Base-by-base conservation (phyloP, 2,329 filamentous ascomycete genomes). In the Thermothelomyces thermophilus region DNA sequence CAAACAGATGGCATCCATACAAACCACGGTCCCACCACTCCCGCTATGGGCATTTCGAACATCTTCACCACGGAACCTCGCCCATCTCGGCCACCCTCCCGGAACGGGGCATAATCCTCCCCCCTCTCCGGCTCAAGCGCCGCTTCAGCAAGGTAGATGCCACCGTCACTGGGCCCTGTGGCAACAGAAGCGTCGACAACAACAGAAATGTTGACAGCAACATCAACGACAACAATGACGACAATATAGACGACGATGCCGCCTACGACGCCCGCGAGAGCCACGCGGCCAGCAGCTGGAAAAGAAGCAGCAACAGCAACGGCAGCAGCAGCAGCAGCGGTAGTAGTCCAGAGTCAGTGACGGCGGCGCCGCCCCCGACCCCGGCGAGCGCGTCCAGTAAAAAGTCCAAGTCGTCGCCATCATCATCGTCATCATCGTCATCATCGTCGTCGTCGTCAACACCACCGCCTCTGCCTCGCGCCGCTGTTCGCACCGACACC, bases 61-160 rank as follows among this genome's bases (percentile, higher is more conserved):
- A 20, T 14, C 24, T 33, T 16, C 19, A 24, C 20, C 41, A 48
- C 16, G 22, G 17, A 30, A 10, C 45, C 10, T 4, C 41, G 1
- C 16, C 28, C 1, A 4, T 28, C 19, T 39, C 39, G 6, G 17
- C 9, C 9, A 20, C 26, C 5, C 17, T 43, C 20, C 44, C 33
- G 0, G 34, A 42, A 8, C 33, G 17, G 20, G 24, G 24, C 9
- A 35, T 44, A 9, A 35, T 14, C 19, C 34, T 43, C 8, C 46
- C 30, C 8, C 48, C 49, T 10, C 22, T 45, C 6, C 41, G 57
- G 20, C 31, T 39, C 40, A 55, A 56, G 16, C 56, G 58, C 17
- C 50, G 53, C 17, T 50, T 48, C 41, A 41, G 57, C 48, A 53
- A 67, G 14, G 58, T 63, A n/a, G 61, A 64, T 7, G 33, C 58